Percentiles rank a stretch among this genome's conserved stretches.
Evolutionary conservation across 176 grass and related monocot species (phyloP).

Genomic region (Paspalum vaginatum): DNA sequence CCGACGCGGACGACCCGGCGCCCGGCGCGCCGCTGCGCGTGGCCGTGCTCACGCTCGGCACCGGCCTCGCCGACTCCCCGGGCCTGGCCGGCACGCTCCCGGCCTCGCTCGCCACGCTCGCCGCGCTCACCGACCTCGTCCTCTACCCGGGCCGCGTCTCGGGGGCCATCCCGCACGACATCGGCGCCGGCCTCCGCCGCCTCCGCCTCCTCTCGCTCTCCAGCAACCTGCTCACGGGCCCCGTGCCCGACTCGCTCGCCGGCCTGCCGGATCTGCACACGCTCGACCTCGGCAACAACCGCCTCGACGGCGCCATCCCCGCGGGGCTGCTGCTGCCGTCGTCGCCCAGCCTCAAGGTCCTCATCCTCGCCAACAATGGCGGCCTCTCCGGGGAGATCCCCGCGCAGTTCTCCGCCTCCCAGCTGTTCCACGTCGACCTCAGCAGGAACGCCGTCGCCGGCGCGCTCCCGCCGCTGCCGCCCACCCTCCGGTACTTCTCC

Average conservation of each 20-base stretch:
- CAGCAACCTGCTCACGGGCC: slow-evolving; percentile 60
- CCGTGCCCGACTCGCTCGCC: slow-evolving; percentile 58
- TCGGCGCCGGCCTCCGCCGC: slow-evolving; percentile 54
- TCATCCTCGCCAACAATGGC: slow-evolving; percentile 74
- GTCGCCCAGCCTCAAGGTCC: slow-evolving; percentile 69
- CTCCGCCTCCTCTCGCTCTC: slow-evolving; percentile 72
- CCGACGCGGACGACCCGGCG: slow-evolving; percentile 23
- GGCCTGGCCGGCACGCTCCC: slow-evolving; percentile 65
- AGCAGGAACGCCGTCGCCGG: slow-evolving; percentile 56
- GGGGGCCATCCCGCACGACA: slow-evolving; percentile 47
- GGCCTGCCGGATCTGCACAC: slow-evolving; percentile 75
- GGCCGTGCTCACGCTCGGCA: slow-evolving; percentile 75
- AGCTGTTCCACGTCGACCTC: slow-evolving; percentile 84
- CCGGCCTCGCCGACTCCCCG: slow-evolving; percentile 67
- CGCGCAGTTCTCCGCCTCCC: slow-evolving; percentile 28
- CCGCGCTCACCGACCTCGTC: slow-evolving; percentile 72
- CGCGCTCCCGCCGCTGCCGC: slow-evolving; percentile 46
- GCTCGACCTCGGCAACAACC: slow-evolving; percentile 83
- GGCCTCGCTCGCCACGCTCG: slow-evolving; percentile 57
- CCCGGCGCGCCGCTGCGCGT: slow-evolving; percentile 49
- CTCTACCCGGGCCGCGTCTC: slow-evolving; percentile 67
- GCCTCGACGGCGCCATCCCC: slow-evolving; percentile 56
- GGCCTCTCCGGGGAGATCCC: slow-evolving; percentile 64
- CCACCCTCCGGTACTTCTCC: slow-evolving; percentile 68
- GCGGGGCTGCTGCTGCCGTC: slow-evolving; percentile 48